Evolutionary conservation across 176 grass and related monocot genomes (phyloP).

Genomic region (Oryza meridionalis): DNA sequence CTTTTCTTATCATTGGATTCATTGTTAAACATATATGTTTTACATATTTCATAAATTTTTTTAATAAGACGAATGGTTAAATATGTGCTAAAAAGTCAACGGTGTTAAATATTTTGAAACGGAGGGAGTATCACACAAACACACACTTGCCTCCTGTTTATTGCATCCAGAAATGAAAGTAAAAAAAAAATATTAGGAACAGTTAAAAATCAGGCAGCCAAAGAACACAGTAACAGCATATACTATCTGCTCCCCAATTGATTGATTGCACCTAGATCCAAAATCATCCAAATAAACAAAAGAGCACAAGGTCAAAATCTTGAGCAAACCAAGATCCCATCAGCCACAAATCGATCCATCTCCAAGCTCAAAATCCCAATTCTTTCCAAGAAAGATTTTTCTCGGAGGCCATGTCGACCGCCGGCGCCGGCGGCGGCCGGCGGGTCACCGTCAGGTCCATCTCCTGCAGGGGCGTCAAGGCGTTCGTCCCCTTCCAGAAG

Average conservation of each 20-base stretch:
- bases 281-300: neutral
- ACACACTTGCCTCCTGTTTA: neutral
- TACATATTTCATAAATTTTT: no score
- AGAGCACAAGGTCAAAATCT: neutral
- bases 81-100: no score
- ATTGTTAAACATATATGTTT: no score
- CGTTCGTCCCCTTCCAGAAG: slow-evolving; percentile 59
- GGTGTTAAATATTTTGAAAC: no score
- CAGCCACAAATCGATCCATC: neutral
- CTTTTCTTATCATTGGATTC: no score
- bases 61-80: no score
- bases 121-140: no score
- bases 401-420: slow-evolving; percentile 31
- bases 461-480: slow-evolving; percentile 58
- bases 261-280: neutral
- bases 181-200: neutral
- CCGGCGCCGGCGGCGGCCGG: slow-evolving; percentile 8
- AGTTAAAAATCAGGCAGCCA: neutral
- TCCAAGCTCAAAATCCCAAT: neutral
- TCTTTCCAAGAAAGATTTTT: neutral
- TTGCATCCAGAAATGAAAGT: neutral
- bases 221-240: neutral
- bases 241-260: neutral
- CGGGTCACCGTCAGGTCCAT: slow-evolving; percentile 54
- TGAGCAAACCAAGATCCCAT: neutral